Base-by-base conservation (phyloP, 2,329 filamentous ascomycete species). In the Beauveria varroae region DNA sequence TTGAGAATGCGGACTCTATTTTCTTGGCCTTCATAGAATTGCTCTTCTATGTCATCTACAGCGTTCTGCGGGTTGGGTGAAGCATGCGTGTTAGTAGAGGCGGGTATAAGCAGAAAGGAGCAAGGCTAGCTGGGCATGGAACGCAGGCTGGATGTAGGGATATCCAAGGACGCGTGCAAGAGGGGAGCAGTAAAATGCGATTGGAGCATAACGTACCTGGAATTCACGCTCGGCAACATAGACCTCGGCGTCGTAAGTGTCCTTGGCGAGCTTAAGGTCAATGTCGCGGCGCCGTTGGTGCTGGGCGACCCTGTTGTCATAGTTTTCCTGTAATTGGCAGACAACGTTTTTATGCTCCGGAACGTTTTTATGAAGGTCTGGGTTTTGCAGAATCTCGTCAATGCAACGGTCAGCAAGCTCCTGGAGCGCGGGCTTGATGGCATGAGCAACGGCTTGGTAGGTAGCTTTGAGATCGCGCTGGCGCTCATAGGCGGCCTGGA, bases 381-480 rank as follows among this genome's bases (percentile, higher is more conserved):
- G 77, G 57, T 85, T 78, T 54, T 80, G 75, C 64, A 84, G 76
- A 62, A 89, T 73, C 62, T 81, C 78, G 54, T 85, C 81, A 62
- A 87, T 73, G 57, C 77, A 81, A 40, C 84, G 79, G 58, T 84
- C 81, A 20, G 86, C 85, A 22, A 91, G 77, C 68, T 89, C 86
- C 62, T 86, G 84, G 16, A 89, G 76, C 10, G 85, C 80, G 18
- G 83, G 82, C 71, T 88, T 89, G 67, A 89, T 73, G 34, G 82
- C 78, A 66, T 83, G 81, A 62, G 84, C 80, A 57, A 90, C 81
- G 62, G 81, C 76, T n/a, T 84, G 80, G 72, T 84, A 90, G 26
- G 79, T 79, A 61, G 84, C 83, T 71, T 87, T 87, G 67, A 90
- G 77, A 66, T 88, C 82, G 65, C 87, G 80, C 69, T 87, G 84